phyloP scores from a whole-genome alignment of 1,284 basidiomycete genomes.

The Cystobasidium sp. region DNA sequence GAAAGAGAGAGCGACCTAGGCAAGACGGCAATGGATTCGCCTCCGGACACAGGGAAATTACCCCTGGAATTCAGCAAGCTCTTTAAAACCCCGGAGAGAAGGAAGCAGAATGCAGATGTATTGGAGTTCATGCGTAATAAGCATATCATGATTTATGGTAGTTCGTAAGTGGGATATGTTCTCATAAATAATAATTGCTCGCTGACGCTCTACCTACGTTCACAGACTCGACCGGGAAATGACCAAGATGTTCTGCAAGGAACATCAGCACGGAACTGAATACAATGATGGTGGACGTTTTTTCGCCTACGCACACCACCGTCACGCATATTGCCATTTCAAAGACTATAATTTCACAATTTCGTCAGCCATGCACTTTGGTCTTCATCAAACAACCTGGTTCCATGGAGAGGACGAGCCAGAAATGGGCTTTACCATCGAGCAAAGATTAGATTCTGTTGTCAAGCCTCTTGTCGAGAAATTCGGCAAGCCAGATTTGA shows the following conservation, averaged over 20 bases:
- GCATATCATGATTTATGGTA: constrained; percentile 35
- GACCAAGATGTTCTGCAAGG: constrained; percentile 40
- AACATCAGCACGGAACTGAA: background rate
- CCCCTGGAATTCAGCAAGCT: constrained; percentile 31
- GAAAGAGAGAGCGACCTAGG: constrained; percentile 5
- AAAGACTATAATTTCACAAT: constrained; percentile 35
- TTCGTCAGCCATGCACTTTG: constrained; percentile 26
- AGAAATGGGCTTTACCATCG: constrained; percentile 10
- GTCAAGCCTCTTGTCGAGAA: constrained; percentile 28
- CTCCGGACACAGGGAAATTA: background rate
- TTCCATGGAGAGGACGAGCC: constrained; percentile 30
- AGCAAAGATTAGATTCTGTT: constrained; percentile 21
- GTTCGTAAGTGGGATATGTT: constrained; percentile 14
- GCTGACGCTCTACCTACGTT: background rate
- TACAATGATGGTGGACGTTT: background rate
- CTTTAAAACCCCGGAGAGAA: constrained; percentile 14
- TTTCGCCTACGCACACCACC: constrained; percentile 22
- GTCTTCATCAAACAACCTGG: constrained; percentile 32
- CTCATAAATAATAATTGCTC: background rate
- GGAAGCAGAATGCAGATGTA: background rate
- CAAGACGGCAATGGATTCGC: constrained; percentile 2
- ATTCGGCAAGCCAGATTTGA: constrained; percentile 36
- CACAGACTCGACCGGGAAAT: constrained; percentile 37
- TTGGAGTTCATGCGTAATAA: constrained; percentile 36
- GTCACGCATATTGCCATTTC: constrained; percentile 35